Base-by-base conservation (phyloP, 78 protist species). In the Isochrysis galbana region DNA sequence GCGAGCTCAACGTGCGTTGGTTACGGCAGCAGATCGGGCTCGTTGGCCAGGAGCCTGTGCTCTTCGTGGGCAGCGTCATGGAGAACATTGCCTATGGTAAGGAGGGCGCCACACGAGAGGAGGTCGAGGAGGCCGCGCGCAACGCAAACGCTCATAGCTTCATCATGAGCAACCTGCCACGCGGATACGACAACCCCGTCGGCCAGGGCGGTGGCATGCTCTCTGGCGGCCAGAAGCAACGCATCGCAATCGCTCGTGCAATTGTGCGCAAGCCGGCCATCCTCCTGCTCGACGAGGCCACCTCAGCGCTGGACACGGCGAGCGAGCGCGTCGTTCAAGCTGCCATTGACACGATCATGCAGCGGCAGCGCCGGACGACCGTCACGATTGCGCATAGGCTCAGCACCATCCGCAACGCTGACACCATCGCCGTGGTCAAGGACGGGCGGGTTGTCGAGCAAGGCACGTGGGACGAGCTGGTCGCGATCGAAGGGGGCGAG, bases 341-440 rank as follows among this genome's bases (percentile, higher is more conserved):
- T 69, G 97, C 98, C 47, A 48, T 91, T 29, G 91, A 91, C 91
- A 11, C 38, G 36, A 88, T 91, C 39, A 61, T 91, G 87, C 90
- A n/a, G 34, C 5, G 2, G 45, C 39, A 45, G 39, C 38, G 54
- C 80, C 90, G 94, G 34, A 91, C 96, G 36, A 72, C 92, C 14
- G 42, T 98, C 45, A 93, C 98, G 51, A 96, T 98, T 78, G 99
- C 99, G 0, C 99, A 98, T 93, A 91, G 99, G 51, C 94, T 98
- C 29, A 89, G 96, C 29, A 98, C 99, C 11, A 92, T 98, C 94
- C 67, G 92, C 42, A 70, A 95, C 89, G 96, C 97, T 5, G 98
- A 97, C 90, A 90, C 84, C 34, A 96, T 98, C 89, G 78, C 94
- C 26, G 98, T 97, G 51, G 77, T 97, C 42, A 74, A 91, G 82